Base-by-base conservation (phyloP, 1,139 yeast species). In the Cylindricascospora bacillispora region DNA sequence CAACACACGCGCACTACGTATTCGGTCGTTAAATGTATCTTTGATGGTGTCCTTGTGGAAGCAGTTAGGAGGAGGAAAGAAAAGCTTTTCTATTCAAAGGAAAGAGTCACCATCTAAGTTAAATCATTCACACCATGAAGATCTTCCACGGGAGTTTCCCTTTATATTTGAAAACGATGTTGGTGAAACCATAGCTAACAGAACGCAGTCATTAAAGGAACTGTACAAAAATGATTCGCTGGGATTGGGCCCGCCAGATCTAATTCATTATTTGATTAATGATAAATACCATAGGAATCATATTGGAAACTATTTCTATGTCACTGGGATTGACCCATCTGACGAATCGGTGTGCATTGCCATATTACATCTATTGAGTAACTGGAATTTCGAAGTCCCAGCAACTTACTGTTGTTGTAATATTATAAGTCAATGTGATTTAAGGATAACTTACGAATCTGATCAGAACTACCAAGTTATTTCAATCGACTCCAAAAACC, bases 181-280 rank as follows among this genome's bases (percentile, higher is more conserved):
- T n/a, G n/a, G n/a, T n/a, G n/a, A n/a, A n/a, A n/a, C n/a, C n/a
- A n/a, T n/a, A n/a, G n/a, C n/a, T n/a, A n/a, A n/a, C n/a, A n/a
- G n/a, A n/a, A n/a, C n/a, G n/a, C n/a, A n/a, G n/a, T n/a, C n/a
- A n/a, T n/a, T n/a, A n/a, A n/a, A n/a, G n/a, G n/a, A n/a, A n/a
- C n/a, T n/a, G n/a, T n/a, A n/a, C n/a, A n/a, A n/a, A n/a, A 10
- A 18, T 7, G 10, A 18, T 18, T 18, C 10, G 21, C 33, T 54
- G n/a, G 40, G 43, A 2, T 31, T 86, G 31, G 97, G 97, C 0
- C 93, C 95, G 0, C 86, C 94, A 4, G 97, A 86, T 59, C 62
- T 86, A 38, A 79, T 92, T 31, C 92, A 80, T 47, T 47, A 73
- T 14, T 59, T 75, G 20, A 65, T 61, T 34, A 56, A 54, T 35